Evolutionary conservation across 768 basidiomycete genomes (phyloP).

Genomic region (Coprinopsis strossmayeri): DNA sequence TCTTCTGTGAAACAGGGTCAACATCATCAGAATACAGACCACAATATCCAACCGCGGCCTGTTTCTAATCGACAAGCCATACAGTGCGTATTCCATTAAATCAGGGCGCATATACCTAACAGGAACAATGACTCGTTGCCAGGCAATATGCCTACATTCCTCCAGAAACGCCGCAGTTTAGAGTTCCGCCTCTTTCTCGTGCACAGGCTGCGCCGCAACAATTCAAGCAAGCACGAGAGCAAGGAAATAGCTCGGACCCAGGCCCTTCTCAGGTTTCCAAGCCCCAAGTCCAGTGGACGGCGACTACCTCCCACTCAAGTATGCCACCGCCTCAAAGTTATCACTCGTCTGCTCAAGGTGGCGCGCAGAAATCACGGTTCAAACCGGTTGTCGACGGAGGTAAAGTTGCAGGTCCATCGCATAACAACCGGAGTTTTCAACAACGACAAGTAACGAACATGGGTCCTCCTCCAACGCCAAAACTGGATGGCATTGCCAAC

Average conservation of each 20-base stretch:
- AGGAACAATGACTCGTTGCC: conserved; percentile 3
- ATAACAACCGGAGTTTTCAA: not conserved
- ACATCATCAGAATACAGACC: not conserved
- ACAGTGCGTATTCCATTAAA: conserved; percentile 19
- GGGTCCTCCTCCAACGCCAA: conserved; percentile 51
- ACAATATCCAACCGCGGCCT: conserved; percentile 5
- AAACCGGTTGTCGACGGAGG: conserved; percentile 8
- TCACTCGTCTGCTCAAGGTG: too few relatives aligned
- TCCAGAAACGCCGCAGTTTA: conserved; percentile 35
- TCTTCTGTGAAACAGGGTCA: conserved; percentile 21
- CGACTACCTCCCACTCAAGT: not conserved
- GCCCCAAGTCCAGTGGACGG: conserved; percentile 11
- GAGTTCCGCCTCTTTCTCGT: conserved; percentile 32
- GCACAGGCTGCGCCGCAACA: conserved; percentile 35
- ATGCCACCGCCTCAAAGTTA: too few relatives aligned
- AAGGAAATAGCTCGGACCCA: conserved; percentile 1
- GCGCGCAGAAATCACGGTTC: conserved; percentile 7
- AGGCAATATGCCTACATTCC: conserved; percentile 68
- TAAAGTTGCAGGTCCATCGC: not conserved
- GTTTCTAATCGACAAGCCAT: conserved; percentile 15
- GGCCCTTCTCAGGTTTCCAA: conserved; percentile 11
- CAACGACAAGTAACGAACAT: conserved; percentile 26
- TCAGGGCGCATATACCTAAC: conserved; percentile 16
- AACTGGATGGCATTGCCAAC: conserved; percentile 20
- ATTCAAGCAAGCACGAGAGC: conserved; percentile 26